Evolutionary conservation across 139 green algal species (phyloP).

Genomic region (Yamagishiella unicocca): DNA sequence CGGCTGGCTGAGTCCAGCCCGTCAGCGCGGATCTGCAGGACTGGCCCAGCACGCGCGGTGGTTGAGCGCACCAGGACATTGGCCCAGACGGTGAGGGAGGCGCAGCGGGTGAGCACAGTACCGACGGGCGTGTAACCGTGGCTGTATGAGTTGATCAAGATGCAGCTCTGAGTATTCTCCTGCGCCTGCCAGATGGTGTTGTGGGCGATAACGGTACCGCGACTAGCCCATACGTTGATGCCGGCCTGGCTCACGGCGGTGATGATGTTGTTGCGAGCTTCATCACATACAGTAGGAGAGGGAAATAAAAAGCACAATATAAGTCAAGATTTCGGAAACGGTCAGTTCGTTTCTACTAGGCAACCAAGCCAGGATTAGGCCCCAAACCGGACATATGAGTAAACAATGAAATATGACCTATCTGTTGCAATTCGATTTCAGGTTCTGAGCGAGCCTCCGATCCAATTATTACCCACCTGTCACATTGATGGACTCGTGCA

Average conservation of each 20-base stretch:
- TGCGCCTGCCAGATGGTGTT: conserved; percentile 47
- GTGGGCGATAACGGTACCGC: conserved; percentile 12
- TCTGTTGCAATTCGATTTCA: too few relatives aligned
- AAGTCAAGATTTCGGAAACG: too few relatives aligned
- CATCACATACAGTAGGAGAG: too few relatives aligned
- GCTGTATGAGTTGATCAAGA: conserved; percentile 13
- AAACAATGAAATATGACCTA: too few relatives aligned
- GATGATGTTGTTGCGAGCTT: conserved; percentile 47
- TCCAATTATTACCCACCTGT: too few relatives aligned
- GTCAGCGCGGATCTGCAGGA: conserved; percentile 34
- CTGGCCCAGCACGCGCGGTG: conserved; percentile 23
- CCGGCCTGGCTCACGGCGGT: conserved; percentile 11
- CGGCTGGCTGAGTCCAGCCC: conserved; percentile 10
- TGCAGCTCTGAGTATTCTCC: conserved; percentile 13
- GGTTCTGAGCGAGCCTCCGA: too few relatives aligned
- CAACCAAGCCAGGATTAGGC: too few relatives aligned
- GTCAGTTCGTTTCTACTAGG: too few relatives aligned
- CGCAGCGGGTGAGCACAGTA: background rate
- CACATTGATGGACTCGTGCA: conserved; percentile 32
- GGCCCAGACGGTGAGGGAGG: background rate
- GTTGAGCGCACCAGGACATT: conserved; percentile 29
- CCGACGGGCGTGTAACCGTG: conserved; percentile 30
- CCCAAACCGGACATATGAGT: too few relatives aligned
- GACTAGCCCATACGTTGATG: conserved; percentile 35
- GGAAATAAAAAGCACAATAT: too few relatives aligned